Conservation (phyloP, 2,329 filamentous ascomycete genomes). For the Erysiphe pulchra region DNA sequence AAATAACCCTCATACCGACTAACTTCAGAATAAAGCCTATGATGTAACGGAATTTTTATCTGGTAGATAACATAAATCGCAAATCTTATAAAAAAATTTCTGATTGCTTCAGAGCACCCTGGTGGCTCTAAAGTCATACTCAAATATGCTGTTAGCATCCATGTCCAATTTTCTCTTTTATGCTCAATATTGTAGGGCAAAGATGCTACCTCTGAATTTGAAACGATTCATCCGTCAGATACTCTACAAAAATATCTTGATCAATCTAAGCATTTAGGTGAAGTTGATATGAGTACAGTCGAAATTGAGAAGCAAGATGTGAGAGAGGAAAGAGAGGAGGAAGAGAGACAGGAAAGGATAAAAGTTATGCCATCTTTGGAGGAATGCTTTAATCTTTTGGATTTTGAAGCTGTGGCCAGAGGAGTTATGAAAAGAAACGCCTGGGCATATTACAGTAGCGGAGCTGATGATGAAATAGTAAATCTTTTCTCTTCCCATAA, state of each 20-base stretch:
- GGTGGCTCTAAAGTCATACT: conserved; percentile 83
- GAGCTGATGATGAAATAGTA: conserved; percentile 71
- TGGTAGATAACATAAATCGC: conserved; percentile 17
- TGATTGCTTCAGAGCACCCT: conserved; percentile 40
- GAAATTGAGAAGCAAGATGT: conserved; percentile 14
- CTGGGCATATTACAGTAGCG: conserved; percentile 95
- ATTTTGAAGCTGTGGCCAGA: conserved; percentile 85
- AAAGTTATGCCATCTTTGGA: conserved; percentile 52
- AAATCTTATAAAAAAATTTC: not conserved
- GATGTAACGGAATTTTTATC: conserved; percentile 79
- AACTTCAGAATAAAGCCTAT: conserved; percentile 45
- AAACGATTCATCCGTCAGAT: conserved; percentile 72
- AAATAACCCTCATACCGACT: conserved; percentile 4
- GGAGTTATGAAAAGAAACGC: conserved; percentile 85
- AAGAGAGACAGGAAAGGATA: conserved; percentile 46
- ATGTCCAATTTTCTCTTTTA: not conserved
- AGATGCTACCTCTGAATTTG: conserved; percentile 79
- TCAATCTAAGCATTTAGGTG: conserved; percentile 64
- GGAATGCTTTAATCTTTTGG: conserved; percentile 80
- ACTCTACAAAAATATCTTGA: conserved; percentile 70
- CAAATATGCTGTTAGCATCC: conserved; percentile 47
- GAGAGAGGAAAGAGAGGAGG: conserved; percentile 43
- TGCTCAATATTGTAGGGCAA: conserved; percentile 29
- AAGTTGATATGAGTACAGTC: conserved; percentile 68
- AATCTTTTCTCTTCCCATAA: conserved; percentile 9